Conservation (phyloP, 78 protist species). For the Speleostelium caveatum region DNA sequence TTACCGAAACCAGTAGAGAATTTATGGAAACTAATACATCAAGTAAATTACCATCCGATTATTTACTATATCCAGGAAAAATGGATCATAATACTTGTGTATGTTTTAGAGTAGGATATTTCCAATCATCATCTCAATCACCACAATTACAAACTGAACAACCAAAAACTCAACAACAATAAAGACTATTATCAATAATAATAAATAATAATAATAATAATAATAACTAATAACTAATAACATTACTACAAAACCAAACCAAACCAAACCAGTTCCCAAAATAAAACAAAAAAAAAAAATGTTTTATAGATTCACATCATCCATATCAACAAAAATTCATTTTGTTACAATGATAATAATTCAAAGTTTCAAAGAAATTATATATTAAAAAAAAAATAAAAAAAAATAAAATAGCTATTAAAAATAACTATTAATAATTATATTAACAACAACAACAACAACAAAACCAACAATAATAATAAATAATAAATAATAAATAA, state of each 20-base stretch:
- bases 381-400: no score
- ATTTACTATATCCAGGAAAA: conserved; percentile 77
- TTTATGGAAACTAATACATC: conserved; percentile 76
- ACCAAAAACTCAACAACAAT: neutral
- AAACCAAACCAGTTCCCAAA: neutral
- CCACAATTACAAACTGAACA: neutral
- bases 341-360: no score
- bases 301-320: neutral
- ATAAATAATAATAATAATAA: neutral
- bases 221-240: neutral
- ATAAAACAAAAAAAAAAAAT: neutral
- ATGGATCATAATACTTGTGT: conserved; percentile 81
- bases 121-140: neutral
- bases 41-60: conserved; percentile 58
- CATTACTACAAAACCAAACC: neutral
- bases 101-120: conserved; percentile 47
- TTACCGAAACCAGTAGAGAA: conserved; percentile 58
- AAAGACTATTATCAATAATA: neutral
- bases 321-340: neutral
- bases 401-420: no score
- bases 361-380: no score
- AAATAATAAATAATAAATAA: no score
- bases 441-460: no score
- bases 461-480: no score
- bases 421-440: no score